Conservation (phyloP, 1,284 basidiomycete genomes). For the Cutaneotrichosporon sp. region DNA sequence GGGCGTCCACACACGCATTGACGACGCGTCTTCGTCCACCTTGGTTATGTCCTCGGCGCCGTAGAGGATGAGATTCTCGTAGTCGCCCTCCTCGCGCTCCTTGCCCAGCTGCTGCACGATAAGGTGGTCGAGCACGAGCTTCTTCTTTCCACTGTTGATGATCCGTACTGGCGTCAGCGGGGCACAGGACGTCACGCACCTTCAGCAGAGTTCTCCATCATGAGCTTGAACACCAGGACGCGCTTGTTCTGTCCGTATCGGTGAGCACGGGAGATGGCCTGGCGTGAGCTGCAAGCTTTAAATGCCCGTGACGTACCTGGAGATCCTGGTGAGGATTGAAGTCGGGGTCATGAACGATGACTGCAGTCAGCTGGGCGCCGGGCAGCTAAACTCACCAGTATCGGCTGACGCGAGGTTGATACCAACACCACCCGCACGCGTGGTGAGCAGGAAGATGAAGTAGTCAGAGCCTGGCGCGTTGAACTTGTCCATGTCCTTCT, state of each 20-base stretch:
- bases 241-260: slow-evolving; percentile 50
- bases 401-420: slow-evolving; percentile 66
- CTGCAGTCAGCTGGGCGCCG: slow-evolving; percentile 44
- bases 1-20: slow-evolving; percentile 58
- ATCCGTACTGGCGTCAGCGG: slow-evolving; percentile 62
- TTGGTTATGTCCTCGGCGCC: slow-evolving; percentile 77
- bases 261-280: slow-evolving; percentile 87
- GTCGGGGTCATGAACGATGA: slow-evolving; percentile 88
- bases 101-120: slow-evolving; percentile 87
- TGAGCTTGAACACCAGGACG: slow-evolving; percentile 83
- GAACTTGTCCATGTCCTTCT: slow-evolving; percentile 91
- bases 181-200: slow-evolving; percentile 51
- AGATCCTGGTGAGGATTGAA: slow-evolving; percentile 78
- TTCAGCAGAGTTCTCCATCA: slow-evolving; percentile 84
- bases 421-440: slow-evolving; percentile 91
- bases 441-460: slow-evolving; percentile 87
- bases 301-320: not conserved
- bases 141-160: slow-evolving; percentile 81
- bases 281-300: not conserved
- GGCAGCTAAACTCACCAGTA: slow-evolving; percentile 43
- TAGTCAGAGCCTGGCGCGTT: slow-evolving; percentile 79
- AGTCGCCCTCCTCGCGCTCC: slow-evolving; percentile 64
- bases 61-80: slow-evolving; percentile 74
- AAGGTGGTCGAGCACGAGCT: slow-evolving; percentile 81
- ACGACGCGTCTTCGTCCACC: slow-evolving; percentile 41